Conservation (phyloP, 2,329 filamentous ascomycete genomes). For the Cadophora sp. region DNA sequence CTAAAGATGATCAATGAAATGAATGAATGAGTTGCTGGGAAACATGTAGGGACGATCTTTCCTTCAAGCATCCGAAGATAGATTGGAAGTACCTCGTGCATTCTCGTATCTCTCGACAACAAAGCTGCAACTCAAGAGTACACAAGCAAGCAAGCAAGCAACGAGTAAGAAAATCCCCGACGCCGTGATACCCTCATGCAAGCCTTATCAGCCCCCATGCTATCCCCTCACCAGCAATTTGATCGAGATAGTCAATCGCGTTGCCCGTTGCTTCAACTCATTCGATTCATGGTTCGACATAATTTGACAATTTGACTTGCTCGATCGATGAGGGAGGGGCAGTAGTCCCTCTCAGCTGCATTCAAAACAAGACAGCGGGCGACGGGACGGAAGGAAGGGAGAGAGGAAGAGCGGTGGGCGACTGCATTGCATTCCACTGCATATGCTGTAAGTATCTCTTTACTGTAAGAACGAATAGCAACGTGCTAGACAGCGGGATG, state of each 20-base stretch:
- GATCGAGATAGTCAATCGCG: neutral
- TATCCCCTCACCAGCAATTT: neutral
- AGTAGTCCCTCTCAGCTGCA: neutral
- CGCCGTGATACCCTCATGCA: neutral
- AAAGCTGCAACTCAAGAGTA: neutral
- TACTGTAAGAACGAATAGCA: neutral
- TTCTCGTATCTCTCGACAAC: neutral
- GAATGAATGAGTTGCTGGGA: neutral
- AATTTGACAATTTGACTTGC: neutral
- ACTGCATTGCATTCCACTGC: neutral
- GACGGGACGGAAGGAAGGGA: neutral
- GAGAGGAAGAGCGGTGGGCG: slow-evolving; percentile 1
- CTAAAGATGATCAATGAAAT: neutral
- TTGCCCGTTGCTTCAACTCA: neutral
- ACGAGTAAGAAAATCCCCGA: neutral
- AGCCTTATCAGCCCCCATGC: neutral
- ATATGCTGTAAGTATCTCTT: neutral
- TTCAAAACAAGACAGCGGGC: neutral
- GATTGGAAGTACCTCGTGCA: too few relatives aligned
- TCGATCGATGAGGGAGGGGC: neutral
- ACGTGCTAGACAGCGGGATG: neutral
- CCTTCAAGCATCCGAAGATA: neutral
- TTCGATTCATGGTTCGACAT: neutral
- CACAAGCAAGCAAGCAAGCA: neutral
- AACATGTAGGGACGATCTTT: neutral